Evolutionary conservation across 140 eudicot species (phyloP), one percentile per base, ranked within the genome.

Genomic region (Artemisia princeps): DNA sequence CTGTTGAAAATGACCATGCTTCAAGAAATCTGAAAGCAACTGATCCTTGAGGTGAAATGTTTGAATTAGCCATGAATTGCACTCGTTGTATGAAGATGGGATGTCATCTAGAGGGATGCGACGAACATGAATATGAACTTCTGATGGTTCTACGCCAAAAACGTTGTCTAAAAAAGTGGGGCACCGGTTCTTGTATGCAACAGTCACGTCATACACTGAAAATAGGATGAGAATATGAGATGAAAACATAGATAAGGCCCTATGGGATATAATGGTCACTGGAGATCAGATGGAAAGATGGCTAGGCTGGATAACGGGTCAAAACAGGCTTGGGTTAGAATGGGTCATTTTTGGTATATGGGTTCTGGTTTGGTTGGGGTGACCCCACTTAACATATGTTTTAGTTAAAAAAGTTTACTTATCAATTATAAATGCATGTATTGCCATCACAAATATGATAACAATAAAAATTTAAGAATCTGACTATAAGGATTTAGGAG

Each of bases 121-220:
- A 13, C 78, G 75, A 10, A 89, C 76, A 51, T 89, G 97, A 49
- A 89, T 77, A 72, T 89, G 97, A 69, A 89, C 97, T 82, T 86
- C 95, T 6, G 94, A 77, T 10, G 97, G 97, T 73, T 82, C 87
- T 59, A 86, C 76, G 0, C 97, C 97, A 23, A 84, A 89, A 7
- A 80, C 92, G n/a, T 89, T 89, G 84, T 89, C 97, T 84, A 89
- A 11, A 74, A 89, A 84, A 44, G 78, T 64, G 28, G 97, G 97
- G 69, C 97, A 89, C 1, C 79, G 82, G 57, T 80, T 71, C 76
- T 89, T 89, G 92, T 89, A 89, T 13, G 89, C 87, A 13, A 89
- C 86, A 0, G 94, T 89, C 57, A 89, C 78, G 26, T 89, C 95
- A 67, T 89, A 89, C 62, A 89, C 97, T 89, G 89, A 66, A 68